These are phyloP conservation scores for Yarrowia sp. DNA, from an alignment of 805 yeast species.

Conservation along the genomic window DNA sequence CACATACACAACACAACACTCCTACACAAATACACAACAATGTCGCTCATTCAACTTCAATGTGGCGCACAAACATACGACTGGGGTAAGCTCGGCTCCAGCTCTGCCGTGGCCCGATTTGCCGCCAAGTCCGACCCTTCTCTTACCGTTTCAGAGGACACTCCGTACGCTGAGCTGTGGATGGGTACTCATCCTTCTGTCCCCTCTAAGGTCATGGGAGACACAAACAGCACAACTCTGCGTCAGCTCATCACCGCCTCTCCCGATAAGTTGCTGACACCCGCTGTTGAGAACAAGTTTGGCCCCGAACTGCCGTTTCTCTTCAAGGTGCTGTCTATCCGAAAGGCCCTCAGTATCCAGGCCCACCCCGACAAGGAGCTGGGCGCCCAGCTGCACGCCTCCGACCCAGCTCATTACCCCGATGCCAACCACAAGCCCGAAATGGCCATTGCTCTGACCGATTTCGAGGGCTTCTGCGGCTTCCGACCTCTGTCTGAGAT, in stretches of 20 bases:
- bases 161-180: slow-evolving; percentile 98
- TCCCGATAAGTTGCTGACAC: slow-evolving; percentile 51
- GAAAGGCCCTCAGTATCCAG: slow-evolving; percentile 90
- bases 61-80: slow-evolving; percentile 66
- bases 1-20: neutral
- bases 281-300: slow-evolving; percentile 57
- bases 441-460: slow-evolving; percentile 97
- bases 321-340: slow-evolving; percentile 90
- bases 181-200: slow-evolving; percentile 98
- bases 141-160: slow-evolving; percentile 59
- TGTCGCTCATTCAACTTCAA: slow-evolving; percentile 35
- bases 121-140: slow-evolving; percentile 66
- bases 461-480: slow-evolving; percentile 97
- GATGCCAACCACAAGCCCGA: slow-evolving; percentile 99
- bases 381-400: slow-evolving; percentile 68
- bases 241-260: slow-evolving; percentile 69
- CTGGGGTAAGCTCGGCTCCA: slow-evolving; percentile 80
- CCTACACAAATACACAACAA: neutral
- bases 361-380: slow-evolving; percentile 95
- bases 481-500: slow-evolving; percentile 86
- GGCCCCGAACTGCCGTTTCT: slow-evolving; percentile 83
- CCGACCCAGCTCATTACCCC: slow-evolving; percentile 92
- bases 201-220: slow-evolving; percentile 64
- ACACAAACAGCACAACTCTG: slow-evolving; percentile 46
- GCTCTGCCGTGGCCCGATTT: slow-evolving; percentile 85